These are phyloP conservation scores for Starmerella vaccinii DNA, from an alignment of 805 yeast genomes.

Conservation along the genomic window DNA sequence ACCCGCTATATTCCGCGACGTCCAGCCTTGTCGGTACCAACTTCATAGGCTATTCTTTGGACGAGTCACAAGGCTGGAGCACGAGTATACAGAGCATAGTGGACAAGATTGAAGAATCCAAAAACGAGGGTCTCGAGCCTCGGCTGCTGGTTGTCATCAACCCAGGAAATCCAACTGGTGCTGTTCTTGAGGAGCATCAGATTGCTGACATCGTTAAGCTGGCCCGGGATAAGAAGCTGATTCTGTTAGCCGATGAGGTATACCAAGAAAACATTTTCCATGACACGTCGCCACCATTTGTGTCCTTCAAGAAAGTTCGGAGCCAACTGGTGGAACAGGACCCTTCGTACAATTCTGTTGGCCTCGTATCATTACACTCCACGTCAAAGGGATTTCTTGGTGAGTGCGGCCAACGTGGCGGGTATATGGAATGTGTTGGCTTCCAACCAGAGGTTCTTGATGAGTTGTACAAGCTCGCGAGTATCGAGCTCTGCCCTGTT, in stretches of 20 bases:
- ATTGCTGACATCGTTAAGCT: conserved; percentile 63
- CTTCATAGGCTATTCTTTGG: conserved; percentile 76
- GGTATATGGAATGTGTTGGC: conserved; percentile 90
- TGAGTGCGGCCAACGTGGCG: conserved; percentile 99
- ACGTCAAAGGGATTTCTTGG: conserved; percentile 96
- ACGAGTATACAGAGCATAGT: conserved; percentile 60
- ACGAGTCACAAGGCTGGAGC: conserved; percentile 77
- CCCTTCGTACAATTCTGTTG: conserved; percentile 55
- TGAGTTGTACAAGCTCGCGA: conserved; percentile 72
- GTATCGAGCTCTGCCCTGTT: conserved; percentile 86
- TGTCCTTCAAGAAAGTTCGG: conserved; percentile 74
- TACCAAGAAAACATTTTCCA: conserved; percentile 86
- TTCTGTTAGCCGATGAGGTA: conserved; percentile 93
- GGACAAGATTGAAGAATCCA: conserved; percentile 40
- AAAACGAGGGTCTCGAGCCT: conserved; percentile 47
- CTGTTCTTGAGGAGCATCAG: conserved; percentile 54
- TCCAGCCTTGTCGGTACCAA: conserved; percentile 72
- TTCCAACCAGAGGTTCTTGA: conserved; percentile 60
- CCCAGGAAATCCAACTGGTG: conserved; percentile 98
- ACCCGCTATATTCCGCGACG: conserved; percentile 94
- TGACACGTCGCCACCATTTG: conserved; percentile 48
- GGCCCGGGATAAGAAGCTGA: conserved; percentile 77
- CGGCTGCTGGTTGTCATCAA: conserved; percentile 84
- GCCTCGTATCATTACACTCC: conserved; percentile 90
- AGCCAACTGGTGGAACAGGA: conserved; percentile 47